Conservation (phyloP, 495 filamentous ascomycete genomes). For the Tetracladium setigerum region DNA sequence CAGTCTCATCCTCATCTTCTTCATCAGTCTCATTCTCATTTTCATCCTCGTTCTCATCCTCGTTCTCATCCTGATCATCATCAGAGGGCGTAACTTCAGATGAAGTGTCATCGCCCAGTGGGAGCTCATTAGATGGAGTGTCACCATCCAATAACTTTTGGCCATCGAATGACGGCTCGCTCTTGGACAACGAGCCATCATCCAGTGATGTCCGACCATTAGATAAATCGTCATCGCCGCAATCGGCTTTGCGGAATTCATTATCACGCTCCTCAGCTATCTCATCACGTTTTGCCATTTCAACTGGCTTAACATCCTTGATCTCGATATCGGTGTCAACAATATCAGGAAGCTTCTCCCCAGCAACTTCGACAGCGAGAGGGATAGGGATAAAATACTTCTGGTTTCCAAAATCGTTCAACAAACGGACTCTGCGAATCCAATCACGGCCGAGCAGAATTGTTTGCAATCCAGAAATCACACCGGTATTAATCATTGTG, state of each 20-base stretch:
- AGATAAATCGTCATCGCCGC: background rate
- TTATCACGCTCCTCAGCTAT: background rate
- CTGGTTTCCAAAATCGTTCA: conserved; percentile 5
- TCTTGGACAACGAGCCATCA: background rate
- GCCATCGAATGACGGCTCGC: background rate
- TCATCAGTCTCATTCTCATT: too few species aligned
- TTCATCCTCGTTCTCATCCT: too few species aligned
- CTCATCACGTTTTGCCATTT: background rate
- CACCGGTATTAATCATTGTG: conserved; percentile 4
- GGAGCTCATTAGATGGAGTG: background rate
- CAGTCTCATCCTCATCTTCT: too few species aligned
- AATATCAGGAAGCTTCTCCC: conserved; percentile 2
- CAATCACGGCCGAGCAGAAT: conserved; percentile 3
- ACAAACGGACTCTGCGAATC: conserved; percentile 1
- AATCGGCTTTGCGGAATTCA: background rate
- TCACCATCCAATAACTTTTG: background rate
- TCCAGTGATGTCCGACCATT: background rate
- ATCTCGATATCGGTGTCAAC: background rate
- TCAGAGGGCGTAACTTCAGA: background rate
- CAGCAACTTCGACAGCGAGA: background rate
- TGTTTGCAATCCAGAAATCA: conserved; percentile 5
- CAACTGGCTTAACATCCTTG: background rate
- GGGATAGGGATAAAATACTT: conserved; percentile 7
- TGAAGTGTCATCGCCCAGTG: background rate
- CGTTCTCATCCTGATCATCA: too few species aligned